A percentile compares a stretch with the other conserved stretches of the same genome.
phyloP scores from a whole-genome alignment of 345 rosid species.

The Hibiscus mutabilis region DNA sequence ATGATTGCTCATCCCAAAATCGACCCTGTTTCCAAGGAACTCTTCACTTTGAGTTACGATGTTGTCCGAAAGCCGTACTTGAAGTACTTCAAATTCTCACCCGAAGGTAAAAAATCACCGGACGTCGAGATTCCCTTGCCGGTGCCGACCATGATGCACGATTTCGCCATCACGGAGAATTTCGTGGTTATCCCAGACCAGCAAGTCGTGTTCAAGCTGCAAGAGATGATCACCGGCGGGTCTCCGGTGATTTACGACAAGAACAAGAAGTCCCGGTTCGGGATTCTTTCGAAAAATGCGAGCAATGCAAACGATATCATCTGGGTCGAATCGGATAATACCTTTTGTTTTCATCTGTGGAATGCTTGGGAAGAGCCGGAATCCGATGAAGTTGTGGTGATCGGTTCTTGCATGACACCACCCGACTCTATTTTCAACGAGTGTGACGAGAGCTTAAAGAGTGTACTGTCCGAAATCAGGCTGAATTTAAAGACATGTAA shows the following conservation, averaged over 20 bases:
- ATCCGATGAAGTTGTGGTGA: constrained; percentile 72
- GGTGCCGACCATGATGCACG: constrained; percentile 92
- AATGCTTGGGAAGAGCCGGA: constrained; percentile 95
- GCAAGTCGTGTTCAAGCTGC: constrained; percentile 82
- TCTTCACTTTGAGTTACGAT: constrained; percentile 79
- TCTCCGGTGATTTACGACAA: constrained; percentile 86
- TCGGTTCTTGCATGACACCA: constrained; percentile 96
- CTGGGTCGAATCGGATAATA: constrained; percentile 77
- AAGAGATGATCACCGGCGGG: constrained; percentile 75
- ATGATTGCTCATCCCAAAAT: constrained; percentile 97
- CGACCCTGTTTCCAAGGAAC: constrained; percentile 61
- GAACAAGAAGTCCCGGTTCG: constrained; percentile 66
- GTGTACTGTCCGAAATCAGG: constrained; percentile 77
- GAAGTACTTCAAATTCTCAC: constrained; percentile 60
- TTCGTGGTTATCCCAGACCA: constrained; percentile 87
- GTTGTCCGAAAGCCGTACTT: constrained; percentile 77
- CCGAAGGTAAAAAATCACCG: constrained; percentile 59
- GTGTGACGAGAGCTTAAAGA: constrained; percentile 64
- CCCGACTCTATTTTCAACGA: constrained; percentile 94
- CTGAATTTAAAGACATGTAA: constrained; percentile 70
- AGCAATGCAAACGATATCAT: constrained; percentile 42
- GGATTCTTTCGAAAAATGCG: constrained; percentile 57
- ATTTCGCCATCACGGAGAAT: constrained; percentile 81
- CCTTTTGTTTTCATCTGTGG: constrained; percentile 92
- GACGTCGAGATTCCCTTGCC: constrained; percentile 70